phyloP scores from a whole-genome alignment of 768 basidiomycete genomes.

The Mycena indigotica region DNA sequence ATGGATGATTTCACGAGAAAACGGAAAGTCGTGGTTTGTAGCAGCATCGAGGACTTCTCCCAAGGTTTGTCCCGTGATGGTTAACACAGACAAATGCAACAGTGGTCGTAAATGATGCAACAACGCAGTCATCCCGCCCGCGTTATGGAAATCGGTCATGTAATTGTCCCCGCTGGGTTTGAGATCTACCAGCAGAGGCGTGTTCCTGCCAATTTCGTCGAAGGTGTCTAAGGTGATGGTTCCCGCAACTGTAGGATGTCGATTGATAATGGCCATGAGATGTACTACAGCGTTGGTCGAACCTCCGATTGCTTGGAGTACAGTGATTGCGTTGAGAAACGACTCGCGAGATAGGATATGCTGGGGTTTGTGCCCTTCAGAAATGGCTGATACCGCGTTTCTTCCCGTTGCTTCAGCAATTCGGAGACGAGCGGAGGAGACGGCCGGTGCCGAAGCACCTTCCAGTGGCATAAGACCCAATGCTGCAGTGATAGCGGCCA shows the following conservation, averaged over 20 bases:
- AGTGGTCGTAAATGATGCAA: conserved; percentile 60
- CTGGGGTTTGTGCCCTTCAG: conserved; percentile 17
- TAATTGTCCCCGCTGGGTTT: conserved; percentile 62
- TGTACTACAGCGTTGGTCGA: conserved; percentile 69
- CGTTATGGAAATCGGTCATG: conserved; percentile 66
- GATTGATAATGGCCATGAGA: conserved; percentile 57
- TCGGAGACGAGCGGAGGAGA: conserved; percentile 22
- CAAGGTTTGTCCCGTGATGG: conserved; percentile 70
- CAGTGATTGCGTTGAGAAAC: conserved; percentile 65
- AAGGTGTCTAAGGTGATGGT: conserved; percentile 20
- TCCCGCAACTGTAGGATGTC: conserved; percentile 52
- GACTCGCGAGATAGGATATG: conserved; percentile 59
- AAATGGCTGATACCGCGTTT: conserved; percentile 17
- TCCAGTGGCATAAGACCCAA: conserved; percentile 22
- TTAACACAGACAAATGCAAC: conserved; percentile 57
- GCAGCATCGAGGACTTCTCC: conserved; percentile 65
- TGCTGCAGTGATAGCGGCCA: conserved; percentile 21
- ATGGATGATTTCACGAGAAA: conserved; percentile 56
- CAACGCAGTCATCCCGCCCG: conserved; percentile 60
- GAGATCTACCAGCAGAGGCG: conserved; percentile 22
- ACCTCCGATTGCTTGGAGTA: conserved; percentile 61
- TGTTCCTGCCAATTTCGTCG: conserved; percentile 22
- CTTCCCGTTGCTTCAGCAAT: conserved; percentile 21
- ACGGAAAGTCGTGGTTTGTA: conserved; percentile 48
- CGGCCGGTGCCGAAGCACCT: conserved; percentile 22